These are phyloP conservation scores for Rhodomyrtus tomentosa DNA, from an alignment of 345 rosid species.

Conservation along the genomic window DNA sequence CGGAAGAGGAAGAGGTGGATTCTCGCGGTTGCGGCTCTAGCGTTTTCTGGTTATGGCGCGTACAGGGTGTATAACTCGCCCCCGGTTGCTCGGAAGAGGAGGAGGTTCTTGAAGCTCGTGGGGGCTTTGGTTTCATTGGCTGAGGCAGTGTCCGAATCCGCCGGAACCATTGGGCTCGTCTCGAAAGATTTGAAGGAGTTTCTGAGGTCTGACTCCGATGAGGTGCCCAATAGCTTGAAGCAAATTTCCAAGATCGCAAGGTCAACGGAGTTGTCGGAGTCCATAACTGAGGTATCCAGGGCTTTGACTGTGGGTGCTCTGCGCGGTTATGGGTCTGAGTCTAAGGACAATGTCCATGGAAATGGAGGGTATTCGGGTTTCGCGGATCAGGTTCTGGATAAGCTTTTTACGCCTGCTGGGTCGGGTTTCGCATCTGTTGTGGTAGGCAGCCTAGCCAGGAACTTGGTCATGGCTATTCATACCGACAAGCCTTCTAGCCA, in stretches of 20 bases:
- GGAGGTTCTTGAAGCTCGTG: conserved; percentile 33
- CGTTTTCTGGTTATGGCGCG: conserved; percentile 36
- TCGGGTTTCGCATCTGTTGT: conserved; percentile 68
- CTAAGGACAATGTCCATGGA: conserved; percentile 3
- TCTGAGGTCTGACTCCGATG: conserved; percentile 53
- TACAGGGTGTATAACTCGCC: conserved; percentile 57
- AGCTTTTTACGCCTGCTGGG: conserved; percentile 51
- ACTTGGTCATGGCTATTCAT: conserved; percentile 40
- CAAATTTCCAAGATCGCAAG: conserved; percentile 52
- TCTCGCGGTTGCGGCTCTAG: conserved; percentile 21
- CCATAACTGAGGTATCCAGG: conserved; percentile 29
- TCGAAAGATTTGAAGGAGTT: conserved; percentile 43
- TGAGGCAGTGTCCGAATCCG: conserved; percentile 51
- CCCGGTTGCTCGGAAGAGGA: conserved; percentile 33
- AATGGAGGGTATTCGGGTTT: conserved; percentile 21
- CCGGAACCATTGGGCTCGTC: conserved; percentile 34
- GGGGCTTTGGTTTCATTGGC: conserved; percentile 39
- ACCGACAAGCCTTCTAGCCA: not conserved
- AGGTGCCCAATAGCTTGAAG: conserved; percentile 56
- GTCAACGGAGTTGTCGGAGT: conserved; percentile 46
- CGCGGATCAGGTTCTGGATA: conserved; percentile 44
- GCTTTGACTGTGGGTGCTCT: conserved; percentile 43
- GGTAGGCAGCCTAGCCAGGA: conserved; percentile 77
- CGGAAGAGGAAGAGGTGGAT: conserved; percentile 47
- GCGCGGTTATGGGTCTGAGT: conserved; percentile 23